These are phyloP conservation scores for Picea abies DNA, from an alignment of 83 land plant species.

Conservation along the genomic window DNA sequence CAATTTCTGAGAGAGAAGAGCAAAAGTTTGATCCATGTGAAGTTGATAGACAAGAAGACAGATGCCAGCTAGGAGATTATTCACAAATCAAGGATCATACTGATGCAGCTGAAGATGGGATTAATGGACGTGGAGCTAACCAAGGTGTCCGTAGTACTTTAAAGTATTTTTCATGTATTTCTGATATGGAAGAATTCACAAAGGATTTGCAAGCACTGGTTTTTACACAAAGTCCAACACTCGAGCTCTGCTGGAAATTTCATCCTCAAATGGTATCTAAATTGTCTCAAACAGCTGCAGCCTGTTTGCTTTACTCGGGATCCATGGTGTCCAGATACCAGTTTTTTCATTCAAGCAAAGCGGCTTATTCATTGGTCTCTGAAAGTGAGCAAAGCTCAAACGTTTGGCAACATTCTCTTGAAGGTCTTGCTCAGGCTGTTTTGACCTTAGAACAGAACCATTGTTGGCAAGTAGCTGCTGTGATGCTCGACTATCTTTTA, in stretches of 20 bases:
- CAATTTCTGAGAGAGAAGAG: neutral
- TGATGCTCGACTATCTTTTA: conserved; percentile 71
- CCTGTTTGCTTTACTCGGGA: conserved; percentile 53
- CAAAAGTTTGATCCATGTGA: neutral
- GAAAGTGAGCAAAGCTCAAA: conserved; percentile 19
- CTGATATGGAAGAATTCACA: conserved; percentile 45
- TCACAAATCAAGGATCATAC: conserved; percentile 7
- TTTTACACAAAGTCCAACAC: conserved; percentile 41
- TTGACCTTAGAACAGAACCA: conserved; percentile 42
- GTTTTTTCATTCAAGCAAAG: neutral
- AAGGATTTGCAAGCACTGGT: conserved; percentile 42
- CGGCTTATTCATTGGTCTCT: neutral
- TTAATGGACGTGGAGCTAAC: conserved; percentile 6
- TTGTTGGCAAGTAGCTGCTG: conserved; percentile 88
- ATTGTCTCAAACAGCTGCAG: conserved; percentile 42
- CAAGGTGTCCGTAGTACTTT: conserved; percentile 5
- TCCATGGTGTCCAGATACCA: conserved; percentile 28
- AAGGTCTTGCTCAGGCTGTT: conserved; percentile 34
- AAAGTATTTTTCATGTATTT: conserved; percentile 20
- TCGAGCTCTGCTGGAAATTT: conserved; percentile 77
- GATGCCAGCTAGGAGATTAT: neutral
- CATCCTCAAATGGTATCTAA: conserved; percentile 71
- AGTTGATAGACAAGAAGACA: neutral
- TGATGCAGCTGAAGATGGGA: neutral
- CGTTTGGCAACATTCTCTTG: conserved; percentile 45